A percentile compares a stretch with the other conserved stretches of the same genome.
Evolutionary conservation across 2,329 filamentous ascomycete genomes (phyloP).

Genomic region (Neoscytalidium dimidiatum): DNA sequence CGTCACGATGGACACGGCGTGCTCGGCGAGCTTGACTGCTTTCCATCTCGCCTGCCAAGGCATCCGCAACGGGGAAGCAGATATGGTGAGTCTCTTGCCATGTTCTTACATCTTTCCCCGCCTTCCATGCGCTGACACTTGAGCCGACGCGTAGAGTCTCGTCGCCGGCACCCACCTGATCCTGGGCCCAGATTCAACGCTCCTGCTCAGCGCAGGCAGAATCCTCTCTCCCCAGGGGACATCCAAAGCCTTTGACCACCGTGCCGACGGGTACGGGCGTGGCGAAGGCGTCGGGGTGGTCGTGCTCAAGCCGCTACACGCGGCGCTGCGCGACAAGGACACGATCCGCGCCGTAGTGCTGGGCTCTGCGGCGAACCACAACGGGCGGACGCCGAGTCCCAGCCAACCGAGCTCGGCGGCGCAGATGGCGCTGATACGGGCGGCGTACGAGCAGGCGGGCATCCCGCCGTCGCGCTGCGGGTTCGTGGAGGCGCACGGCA

Average conservation of each 20-base stretch:
- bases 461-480: slow-evolving; percentile 24
- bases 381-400: slow-evolving; percentile 53
- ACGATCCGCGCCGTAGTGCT: slow-evolving; percentile 48
- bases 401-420: slow-evolving; percentile 58
- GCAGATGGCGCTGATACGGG: slow-evolving; percentile 37
- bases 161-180: neutral
- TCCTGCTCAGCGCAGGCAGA: slow-evolving; percentile 24
- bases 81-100: slow-evolving; percentile 52
- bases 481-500: slow-evolving; percentile 48
- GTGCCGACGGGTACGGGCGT: slow-evolving; percentile 65
- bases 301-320: slow-evolving; percentile 58
- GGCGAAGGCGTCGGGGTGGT: slow-evolving; percentile 63
- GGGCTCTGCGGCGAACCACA: slow-evolving; percentile 45
- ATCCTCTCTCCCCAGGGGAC: slow-evolving; percentile 37
- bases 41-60: slow-evolving; percentile 29
- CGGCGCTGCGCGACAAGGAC: slow-evolving; percentile 61
- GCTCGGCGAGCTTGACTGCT: slow-evolving; percentile 29
- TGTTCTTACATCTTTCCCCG: no score
- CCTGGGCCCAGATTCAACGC: slow-evolving; percentile 22
- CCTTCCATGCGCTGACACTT: no score
- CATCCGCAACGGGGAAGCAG: slow-evolving; percentile 29
- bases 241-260: slow-evolving; percentile 46
- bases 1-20: slow-evolving; percentile 39
- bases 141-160: neutral
- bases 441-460: slow-evolving; percentile 39